A percentile compares a stretch with the other conserved stretches of the same genome.
Conservation (phyloP, 306 rosid genomes). For the Castanopsis chinensis region DNA sequence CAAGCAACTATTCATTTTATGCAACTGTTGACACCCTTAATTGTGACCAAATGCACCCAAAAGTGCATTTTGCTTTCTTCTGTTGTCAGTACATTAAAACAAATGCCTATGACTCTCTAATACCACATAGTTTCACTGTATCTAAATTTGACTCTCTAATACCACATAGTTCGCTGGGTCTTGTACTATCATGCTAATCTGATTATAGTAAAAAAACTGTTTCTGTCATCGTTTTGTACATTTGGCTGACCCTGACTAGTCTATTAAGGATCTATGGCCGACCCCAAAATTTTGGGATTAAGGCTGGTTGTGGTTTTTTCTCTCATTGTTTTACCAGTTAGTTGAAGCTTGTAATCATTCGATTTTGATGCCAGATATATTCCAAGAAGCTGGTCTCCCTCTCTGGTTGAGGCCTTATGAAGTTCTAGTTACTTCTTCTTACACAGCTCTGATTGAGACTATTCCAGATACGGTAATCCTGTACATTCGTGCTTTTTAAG, state of each 20-base stretch:
- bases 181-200: not conserved
- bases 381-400: constrained; percentile 99
- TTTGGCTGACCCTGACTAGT: too few relatives aligned
- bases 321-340: constrained; percentile 19
- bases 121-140: not conserved
- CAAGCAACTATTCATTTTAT: not conserved
- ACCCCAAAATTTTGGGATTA: constrained; percentile 1
- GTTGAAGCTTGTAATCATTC: constrained; percentile 33
- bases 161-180: not conserved
- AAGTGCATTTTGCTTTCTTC: not conserved
- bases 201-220: not conserved
- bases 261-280: too few relatives aligned
- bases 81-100: not conserved
- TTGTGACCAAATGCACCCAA: not conserved
- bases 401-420: constrained; percentile 99
- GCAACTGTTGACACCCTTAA: not conserved
- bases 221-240: constrained; percentile 17
- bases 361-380: constrained; percentile 75
- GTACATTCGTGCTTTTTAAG: not conserved
- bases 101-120: not conserved
- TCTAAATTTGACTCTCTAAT: not conserved
- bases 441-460: constrained; percentile 96
- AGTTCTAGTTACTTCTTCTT: constrained; percentile 93
- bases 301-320: constrained; percentile 16
- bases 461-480: constrained; percentile 92